phyloP scores from a whole-genome alignment of 1,284 basidiomycete species.

The Flammula alnicola region DNA sequence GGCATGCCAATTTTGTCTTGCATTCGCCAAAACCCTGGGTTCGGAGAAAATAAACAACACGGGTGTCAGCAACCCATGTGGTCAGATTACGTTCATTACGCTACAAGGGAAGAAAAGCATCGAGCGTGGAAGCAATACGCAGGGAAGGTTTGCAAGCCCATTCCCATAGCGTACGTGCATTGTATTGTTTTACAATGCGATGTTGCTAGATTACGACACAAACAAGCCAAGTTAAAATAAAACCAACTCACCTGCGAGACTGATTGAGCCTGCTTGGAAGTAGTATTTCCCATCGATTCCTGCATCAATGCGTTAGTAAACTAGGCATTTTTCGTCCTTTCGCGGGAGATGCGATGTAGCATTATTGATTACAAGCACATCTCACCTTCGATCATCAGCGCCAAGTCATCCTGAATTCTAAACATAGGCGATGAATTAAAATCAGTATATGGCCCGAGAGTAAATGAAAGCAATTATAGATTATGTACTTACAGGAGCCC shows the following conservation, averaged over 20 bases:
- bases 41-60: conserved; percentile 7
- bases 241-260: conserved; percentile 55
- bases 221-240: neutral
- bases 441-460: conserved; percentile 1
- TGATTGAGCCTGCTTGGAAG: conserved; percentile 74
- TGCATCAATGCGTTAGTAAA: too few species aligned
- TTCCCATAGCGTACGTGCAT: too few species aligned
- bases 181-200: too few species aligned
- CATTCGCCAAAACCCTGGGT: conserved; percentile 76
- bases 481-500: conserved; percentile 54
- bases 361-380: neutral
- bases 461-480: neutral
- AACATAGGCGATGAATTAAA: neutral
- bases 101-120: too few species aligned
- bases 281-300: conserved; percentile 71
- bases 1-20: conserved; percentile 76
- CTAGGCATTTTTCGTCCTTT: too few species aligned
- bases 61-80: conserved; percentile 14
- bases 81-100: conserved; percentile 19
- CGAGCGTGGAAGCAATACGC: too few species aligned
- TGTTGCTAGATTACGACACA: too few species aligned
- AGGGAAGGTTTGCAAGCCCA: too few species aligned
- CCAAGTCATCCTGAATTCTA: conserved; percentile 70
- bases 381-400: conserved; percentile 75
- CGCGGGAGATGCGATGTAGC: too few species aligned